phyloP scores from a whole-genome alignment of 345 rosid species.

The Citrus mangshanensis region DNA sequence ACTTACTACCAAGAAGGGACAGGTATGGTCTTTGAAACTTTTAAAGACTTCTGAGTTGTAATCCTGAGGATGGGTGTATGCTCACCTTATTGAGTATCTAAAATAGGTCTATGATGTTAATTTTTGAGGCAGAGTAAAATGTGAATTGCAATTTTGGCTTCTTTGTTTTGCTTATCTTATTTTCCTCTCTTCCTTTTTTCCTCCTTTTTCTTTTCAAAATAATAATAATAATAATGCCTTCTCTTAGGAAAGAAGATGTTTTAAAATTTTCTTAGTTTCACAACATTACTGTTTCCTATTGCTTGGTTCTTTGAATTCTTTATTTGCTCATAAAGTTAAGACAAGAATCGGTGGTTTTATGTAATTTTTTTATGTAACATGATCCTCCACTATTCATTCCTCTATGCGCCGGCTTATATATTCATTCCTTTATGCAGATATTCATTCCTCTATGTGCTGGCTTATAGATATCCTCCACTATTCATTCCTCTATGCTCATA shows the following conservation, averaged over 20 bases:
- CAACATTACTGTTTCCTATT: neutral
- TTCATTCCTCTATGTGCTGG: neutral
- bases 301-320: neutral
- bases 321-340: neutral
- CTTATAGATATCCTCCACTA: neutral
- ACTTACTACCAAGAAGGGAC: constrained; percentile 95
- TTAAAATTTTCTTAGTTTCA: neutral
- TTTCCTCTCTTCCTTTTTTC: neutral
- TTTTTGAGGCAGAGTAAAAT: neutral
- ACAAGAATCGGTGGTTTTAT: neutral
- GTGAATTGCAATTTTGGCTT: neutral
- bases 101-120: neutral
- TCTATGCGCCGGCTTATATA: neutral
- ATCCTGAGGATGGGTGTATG: neutral
- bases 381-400: neutral
- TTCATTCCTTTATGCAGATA: too few species aligned
- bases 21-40: constrained; percentile 42
- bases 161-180: neutral
- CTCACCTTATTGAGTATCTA: neutral
- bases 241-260: neutral
- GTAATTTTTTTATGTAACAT: neutral
- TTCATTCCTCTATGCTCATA: too few species aligned
- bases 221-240: too few species aligned
- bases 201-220: neutral
- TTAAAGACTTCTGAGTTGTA: neutral